Conservation (phyloP, 1,284 basidiomycete genomes). For the Leccinum pallidistipes region DNA sequence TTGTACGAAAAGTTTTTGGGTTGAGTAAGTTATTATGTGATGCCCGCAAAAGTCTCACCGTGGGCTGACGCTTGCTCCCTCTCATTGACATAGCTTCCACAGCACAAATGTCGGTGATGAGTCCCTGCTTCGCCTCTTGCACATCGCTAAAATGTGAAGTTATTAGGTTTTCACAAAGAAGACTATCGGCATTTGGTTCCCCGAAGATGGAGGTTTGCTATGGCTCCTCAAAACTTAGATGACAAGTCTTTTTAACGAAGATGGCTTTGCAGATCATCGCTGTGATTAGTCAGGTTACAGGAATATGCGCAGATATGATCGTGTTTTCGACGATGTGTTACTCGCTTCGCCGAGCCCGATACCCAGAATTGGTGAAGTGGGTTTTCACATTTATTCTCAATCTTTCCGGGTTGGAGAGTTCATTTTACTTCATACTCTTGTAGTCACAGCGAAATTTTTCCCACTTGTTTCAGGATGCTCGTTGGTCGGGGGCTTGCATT, state of each 20-base stretch:
- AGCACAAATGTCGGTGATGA: conserved; percentile 30
- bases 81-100: conserved; percentile 15
- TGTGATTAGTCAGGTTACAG: conserved; percentile 24
- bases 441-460: conserved; percentile 21
- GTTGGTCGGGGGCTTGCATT: conserved; percentile 37
- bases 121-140: too few species aligned
- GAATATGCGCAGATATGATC: conserved; percentile 25
- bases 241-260: background rate
- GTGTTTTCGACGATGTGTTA: conserved; percentile 30
- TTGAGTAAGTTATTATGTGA: conserved; percentile 26
- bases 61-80: background rate
- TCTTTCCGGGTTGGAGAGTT: background rate
- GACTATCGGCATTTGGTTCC: conserved; percentile 24
- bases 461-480: conserved; percentile 14
- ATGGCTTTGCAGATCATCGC: conserved; percentile 17
- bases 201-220: conserved; percentile 24
- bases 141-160: conserved; percentile 8
- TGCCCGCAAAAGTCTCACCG: background rate
- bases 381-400: conserved; percentile 5
- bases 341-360: conserved; percentile 30
- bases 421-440: background rate
- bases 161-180: conserved; percentile 24
- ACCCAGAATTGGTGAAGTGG: conserved; percentile 32
- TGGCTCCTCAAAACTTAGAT: background rate
- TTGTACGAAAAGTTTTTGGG: conserved; percentile 30